Base-by-base conservation (phyloP, 2,329 filamentous ascomycete species). In the Penicillium sp. region DNA sequence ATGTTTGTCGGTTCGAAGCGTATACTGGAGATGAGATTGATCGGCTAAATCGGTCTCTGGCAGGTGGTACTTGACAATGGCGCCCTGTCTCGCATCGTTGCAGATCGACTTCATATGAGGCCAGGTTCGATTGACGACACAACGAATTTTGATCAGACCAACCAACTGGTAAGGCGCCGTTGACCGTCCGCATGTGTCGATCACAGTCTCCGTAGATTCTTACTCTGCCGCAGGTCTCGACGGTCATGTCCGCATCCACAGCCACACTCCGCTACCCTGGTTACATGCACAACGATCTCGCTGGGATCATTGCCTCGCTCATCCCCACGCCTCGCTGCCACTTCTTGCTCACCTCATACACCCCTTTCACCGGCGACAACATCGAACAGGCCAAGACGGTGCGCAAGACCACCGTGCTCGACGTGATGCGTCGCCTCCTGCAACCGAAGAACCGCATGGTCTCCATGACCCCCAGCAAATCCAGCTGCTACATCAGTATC, bases 401-500 rank as follows among this genome's bases (percentile, higher is more conserved):
- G 32, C 88, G 94, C 53, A 98, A 97, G 73, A 98, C 94, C 2
- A 98, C 93, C 1, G 93, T 98, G 7, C 73, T 98, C 36, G 93
- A 98, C 67, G 94, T 98, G 53, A 98, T 98, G 93, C 83, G 93
- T 48, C 81, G 93, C 50, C 76, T 98, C 25, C 76, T 98, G 49
- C 94, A 98, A 71, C 93, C 93, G 35, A 98, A 98, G 78, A 98
- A 98, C 72, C 85, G 94, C 66, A 98, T 98, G 93, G 93, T 98
- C 39, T 95, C 90, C 25, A 95, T 93, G 24, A 86, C 90, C 48
- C 90, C 91, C 1, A 88, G 86, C 62, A 97, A 97, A 75, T 94
- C 89, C 75, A 96, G 90, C 73, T 98, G 93, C 75, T 98, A 98
- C 75, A 97, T 98, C 65, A 95, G 90, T 41, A 97, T 98, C 59